Percentiles rank a stretch among this genome's conserved stretches.
Conservation (phyloP, 1,139 yeast genomes). For the Magnusiomyces suaveolens region DNA sequence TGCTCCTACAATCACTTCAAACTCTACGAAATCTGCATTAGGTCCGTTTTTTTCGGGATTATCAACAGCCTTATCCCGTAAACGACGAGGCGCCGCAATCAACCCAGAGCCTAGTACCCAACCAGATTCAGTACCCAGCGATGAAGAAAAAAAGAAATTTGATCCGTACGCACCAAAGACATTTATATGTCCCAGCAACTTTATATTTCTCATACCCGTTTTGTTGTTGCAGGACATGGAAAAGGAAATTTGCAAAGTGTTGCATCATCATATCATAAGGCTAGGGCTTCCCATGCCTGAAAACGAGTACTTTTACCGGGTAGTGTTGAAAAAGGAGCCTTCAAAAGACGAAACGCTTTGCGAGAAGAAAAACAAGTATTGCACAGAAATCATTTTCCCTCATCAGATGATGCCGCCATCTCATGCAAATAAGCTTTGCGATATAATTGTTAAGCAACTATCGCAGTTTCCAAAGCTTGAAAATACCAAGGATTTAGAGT, state of each 20-base stretch:
- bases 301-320: constrained; percentile 5
- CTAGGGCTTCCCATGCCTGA: constrained; percentile 5
- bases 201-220: not conserved
- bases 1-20: not conserved
- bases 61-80: not conserved
- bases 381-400: not conserved
- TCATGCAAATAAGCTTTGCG: not conserved
- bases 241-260: not conserved
- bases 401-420: not conserved
- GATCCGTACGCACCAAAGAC: not conserved
- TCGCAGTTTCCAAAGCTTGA: not conserved
- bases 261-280: constrained; percentile 5
- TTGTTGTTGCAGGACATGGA: not conserved
- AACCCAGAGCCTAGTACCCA: not conserved
- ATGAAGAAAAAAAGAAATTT: not conserved
- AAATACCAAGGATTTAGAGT: not conserved
- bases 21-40: not conserved
- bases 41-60: not conserved
- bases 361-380: not conserved
- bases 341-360: not conserved
- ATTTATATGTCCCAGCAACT: not conserved
- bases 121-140: not conserved
- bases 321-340: constrained; percentile 2
- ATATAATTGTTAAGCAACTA: not conserved
- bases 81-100: not conserved